Base-by-base conservation (phyloP, 2,329 filamentous ascomycete genomes). In the Sordariomycetes sp. region DNA sequence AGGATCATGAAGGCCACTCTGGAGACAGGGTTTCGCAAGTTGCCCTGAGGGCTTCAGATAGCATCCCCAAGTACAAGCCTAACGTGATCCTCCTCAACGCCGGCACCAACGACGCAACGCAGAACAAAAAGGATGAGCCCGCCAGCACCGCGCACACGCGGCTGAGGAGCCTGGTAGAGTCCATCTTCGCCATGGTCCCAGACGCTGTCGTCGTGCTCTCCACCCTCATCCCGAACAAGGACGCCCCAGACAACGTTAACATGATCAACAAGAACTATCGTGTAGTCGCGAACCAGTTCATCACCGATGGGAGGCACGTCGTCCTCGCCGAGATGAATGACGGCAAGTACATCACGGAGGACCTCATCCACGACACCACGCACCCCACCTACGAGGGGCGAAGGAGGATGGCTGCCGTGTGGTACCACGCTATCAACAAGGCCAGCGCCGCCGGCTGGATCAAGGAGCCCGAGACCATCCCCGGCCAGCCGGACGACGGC, bases 1-100 rank as follows among this genome's bases (percentile, higher is more conserved):
- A 53, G 51, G 51, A 75, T 14, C 69, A 74, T 61, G 76, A 79
- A 61, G 76, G 74, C 34, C 74, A 74, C 69, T 69, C 72, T 0
- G 75, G 71, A 25, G 65, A 67, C 43, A 70, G 71, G 53, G 70
- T 79, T 63, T 69, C 68, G 22, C 60, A 76, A 61, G 70, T 77
- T 35, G 59, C 64, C 51, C 63, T 34, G 32, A 72, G 71, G 59
- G 73, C 72, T 35, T 60, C 61, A 24, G 40, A 22, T 6, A 66
- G 69, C 1, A 67, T 74, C 6, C 67, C 68, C 1, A 24, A 58
- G 2, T 65, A 62, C 28, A 65, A 68, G 59, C 75, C 74, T 11
- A 75, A 76, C 61, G 61, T 76, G 32, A 62, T 76, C 56, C 65
- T 72, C 28, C 63, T 77, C 63, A 76, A 77, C 63, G 69, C 66